A percentile compares a stretch with the other conserved stretches of the same genome.
phyloP scores from a whole-genome alignment of 768 basidiomycete species.

The Termitomyces heimii region DNA sequence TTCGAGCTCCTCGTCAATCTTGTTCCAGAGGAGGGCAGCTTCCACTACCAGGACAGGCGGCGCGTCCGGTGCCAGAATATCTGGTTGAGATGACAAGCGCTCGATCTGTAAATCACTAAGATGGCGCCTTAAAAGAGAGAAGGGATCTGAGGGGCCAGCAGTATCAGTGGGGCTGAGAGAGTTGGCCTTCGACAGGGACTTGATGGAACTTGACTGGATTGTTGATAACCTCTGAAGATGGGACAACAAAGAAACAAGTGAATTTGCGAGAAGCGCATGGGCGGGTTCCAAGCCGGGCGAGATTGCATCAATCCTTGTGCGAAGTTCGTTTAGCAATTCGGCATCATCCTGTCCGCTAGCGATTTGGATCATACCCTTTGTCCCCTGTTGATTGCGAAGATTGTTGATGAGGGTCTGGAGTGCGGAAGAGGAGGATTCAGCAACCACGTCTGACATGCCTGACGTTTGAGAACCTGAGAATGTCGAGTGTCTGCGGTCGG shows the following conservation, averaged over 20 bases:
- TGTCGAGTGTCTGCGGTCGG: constrained; percentile 58
- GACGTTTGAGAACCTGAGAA: constrained; percentile 35
- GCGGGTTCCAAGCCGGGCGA: constrained; percentile 33
- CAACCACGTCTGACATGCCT: constrained; percentile 18
- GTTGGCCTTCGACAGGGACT: constrained; percentile 9
- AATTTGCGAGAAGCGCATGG: constrained; percentile 60
- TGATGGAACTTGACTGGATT: constrained; percentile 24
- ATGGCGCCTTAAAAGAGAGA: constrained; percentile 60
- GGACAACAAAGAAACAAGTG: constrained; percentile 63
- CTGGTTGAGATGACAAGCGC: constrained; percentile 38
- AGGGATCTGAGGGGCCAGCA: constrained; percentile 31
- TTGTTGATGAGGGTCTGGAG: constrained; percentile 59
- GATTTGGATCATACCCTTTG: constrained; percentile 43
- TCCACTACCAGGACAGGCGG: constrained; percentile 51
- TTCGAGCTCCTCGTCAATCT: constrained; percentile 72
- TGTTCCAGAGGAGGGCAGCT: constrained; percentile 64
- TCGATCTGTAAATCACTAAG: constrained; percentile 63
- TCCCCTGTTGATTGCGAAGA: constrained; percentile 44
- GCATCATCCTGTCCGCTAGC: constrained; percentile 34
- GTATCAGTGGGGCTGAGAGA: constrained; percentile 7
- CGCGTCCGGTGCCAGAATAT: constrained; percentile 25
- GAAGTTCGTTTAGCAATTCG: constrained; percentile 56
- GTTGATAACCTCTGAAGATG: constrained; percentile 61
- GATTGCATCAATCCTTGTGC: constrained; percentile 43
- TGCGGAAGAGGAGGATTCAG: constrained; percentile 40